Evolutionary conservation across 352 stramenopile genomes (phyloP), one percentile per base, ranked within the genome.

Genomic region (Pythium dissotocum): DNA sequence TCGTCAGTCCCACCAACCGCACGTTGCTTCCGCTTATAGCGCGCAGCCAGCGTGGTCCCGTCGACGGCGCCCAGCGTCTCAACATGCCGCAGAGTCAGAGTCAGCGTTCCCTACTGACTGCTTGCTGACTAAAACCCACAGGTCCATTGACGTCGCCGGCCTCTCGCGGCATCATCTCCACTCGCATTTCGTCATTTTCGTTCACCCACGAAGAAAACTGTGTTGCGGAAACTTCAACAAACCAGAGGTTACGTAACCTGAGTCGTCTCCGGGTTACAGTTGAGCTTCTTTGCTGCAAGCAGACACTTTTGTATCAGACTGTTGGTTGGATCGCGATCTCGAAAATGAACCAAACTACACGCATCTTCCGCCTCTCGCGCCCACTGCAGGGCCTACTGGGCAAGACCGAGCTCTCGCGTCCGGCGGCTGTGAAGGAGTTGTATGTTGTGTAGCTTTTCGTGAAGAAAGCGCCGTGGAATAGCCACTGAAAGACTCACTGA

Each of bases 391-490:
- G 73, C 6, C 58, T 93, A 49, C 69, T 91, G 38, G 83, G 85
- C 72, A 91, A 93, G 69, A 76, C 62, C 10, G 79, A 88, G 72
- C 82, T 91, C 52, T 88, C 85, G 30, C 83, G 83, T 14, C 80
- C 80, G 1, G 82, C 78, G 6, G 85, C 85, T 13, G 65, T 91
- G 16, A 93, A 93, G 65, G 85, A 93, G 51, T 91, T 93, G 85
- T 93, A 58, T 65, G 83, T 90, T 24, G 26, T 51, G 24, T 5
- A 30, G 1, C 14, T n/a, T 8, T 63, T 28, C 7, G n/a, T 58
- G 21, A 72, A 35, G 35, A 35, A 9, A 59, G 2, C 36, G 63
- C 57, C 38, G 28, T n/a, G 48, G 4, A 58, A 62, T n/a, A 26
- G 38, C 57, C 6, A 30, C 14, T n/a, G 21, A 57, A n/a, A n/a